Evolutionary conservation across 1,284 basidiomycete genomes (phyloP), one percentile per base, ranked within the genome.

Genomic region (Rhizoctonia solani): DNA sequence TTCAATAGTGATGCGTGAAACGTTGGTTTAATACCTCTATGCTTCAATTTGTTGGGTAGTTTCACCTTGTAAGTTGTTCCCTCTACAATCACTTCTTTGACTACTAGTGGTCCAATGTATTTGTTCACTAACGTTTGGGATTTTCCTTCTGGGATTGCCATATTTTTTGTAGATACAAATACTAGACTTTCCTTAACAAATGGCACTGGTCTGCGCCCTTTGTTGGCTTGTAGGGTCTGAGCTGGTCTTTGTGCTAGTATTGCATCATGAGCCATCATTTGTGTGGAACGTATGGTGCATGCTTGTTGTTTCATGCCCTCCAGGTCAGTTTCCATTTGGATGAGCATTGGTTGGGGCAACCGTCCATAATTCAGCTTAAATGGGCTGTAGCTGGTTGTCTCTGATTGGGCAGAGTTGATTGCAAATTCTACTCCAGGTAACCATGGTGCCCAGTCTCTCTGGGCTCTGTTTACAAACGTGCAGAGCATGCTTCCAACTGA

Each of bases 1-100:
- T 66, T 69, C 0, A 71, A 46, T 0, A 65, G 42, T 0, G 54
- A 68, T n/a, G 41, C 66, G 23, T 71, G 70, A 59, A 71, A 69
- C 2, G 37, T 42, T 2, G 66, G 46, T 13, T 39, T 23, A 19
- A 71, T 54, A 2, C 70, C 56, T 19, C 52, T 47, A 3, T 34
- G 6, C 14, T 53, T 23, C 2, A 71, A 19, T 14, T 69, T 66
- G 1, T 16, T 1, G 0, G 70, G 66, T n/a, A 71, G 32, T 3
- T 69, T 53, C 9, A 71, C 9, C 2, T 16, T 14, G 37, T 66
- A 69, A 27, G 50, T 56, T 1, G 66, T 30, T 11, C 46, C 39
- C 3, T 50, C 53, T 29, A 25, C 29, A 13, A 44, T 54, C 0
- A 30, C 44, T 27, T 41, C 34, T 3, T 32, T 2, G 3, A 65